Evolutionary conservation across 805 yeast genomes (phyloP).

Genomic region (Saccharomyces eubayanus): DNA sequence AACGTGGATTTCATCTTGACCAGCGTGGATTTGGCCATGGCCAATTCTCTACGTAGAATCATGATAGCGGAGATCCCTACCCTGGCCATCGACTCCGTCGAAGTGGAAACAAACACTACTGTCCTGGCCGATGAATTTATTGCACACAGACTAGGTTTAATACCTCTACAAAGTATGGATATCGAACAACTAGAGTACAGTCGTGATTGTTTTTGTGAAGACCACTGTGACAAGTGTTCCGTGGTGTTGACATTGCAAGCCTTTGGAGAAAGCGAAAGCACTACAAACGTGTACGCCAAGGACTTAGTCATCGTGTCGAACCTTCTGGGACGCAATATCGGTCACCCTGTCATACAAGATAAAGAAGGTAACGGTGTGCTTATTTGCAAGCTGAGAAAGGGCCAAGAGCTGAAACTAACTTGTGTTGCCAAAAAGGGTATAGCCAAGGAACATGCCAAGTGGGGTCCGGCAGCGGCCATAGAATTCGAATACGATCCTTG

Average conservation of each 20-base stretch:
- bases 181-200: constrained; percentile 80
- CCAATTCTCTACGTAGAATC: constrained; percentile 83
- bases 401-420: constrained; percentile 79
- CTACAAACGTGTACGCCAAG: constrained; percentile 83
- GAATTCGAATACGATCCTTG: constrained; percentile 99
- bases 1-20: constrained; percentile 83
- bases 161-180: constrained; percentile 79
- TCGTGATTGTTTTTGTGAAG: constrained; percentile 96
- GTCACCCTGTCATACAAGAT: constrained; percentile 81
- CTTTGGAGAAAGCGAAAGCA: constrained; percentile 77
- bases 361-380: constrained; percentile 74
- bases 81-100: constrained; percentile 90
- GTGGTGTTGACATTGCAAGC: constrained; percentile 82
- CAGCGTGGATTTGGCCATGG: constrained; percentile 81
- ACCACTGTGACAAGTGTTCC: constrained; percentile 91
- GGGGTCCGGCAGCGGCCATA: constrained; percentile 95
- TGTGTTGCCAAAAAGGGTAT: constrained; percentile 98
- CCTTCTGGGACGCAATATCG: constrained; percentile 41
- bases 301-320: constrained; percentile 50
- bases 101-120: constrained; percentile 84
- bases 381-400: constrained; percentile 82
- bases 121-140: constrained; percentile 96
- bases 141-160: constrained; percentile 86
- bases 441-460: constrained; percentile 95
- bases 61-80: constrained; percentile 97